phyloP scores from a whole-genome alignment of 164 flowering plant genomes.

The Chloranthus sessilifolius region DNA sequence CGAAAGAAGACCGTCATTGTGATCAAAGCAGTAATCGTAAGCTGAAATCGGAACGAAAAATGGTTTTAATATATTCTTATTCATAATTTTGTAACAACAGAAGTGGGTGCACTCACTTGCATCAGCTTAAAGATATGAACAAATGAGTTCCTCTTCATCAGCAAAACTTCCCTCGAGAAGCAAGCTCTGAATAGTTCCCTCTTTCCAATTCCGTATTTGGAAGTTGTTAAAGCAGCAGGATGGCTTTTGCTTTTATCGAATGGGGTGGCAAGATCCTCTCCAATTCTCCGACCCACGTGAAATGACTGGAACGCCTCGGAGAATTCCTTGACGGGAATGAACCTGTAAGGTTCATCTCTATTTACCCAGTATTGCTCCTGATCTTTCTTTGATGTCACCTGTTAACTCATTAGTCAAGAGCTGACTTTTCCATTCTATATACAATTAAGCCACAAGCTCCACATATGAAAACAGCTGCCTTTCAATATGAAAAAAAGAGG shows the following conservation, averaged over 20 bases:
- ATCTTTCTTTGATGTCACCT: conserved; percentile 80
- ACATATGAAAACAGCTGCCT: no score
- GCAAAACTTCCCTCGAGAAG: conserved; percentile 47
- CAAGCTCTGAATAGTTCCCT: conserved; percentile 57
- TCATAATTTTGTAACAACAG: no score
- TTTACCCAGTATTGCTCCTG: conserved; percentile 63
- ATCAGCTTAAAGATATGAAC: conserved; percentile 47
- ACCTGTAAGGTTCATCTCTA: conserved; percentile 41
- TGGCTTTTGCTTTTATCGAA: conserved; percentile 60
- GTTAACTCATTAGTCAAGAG: not conserved
- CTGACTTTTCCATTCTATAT: no score
- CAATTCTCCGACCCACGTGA: conserved; percentile 43
- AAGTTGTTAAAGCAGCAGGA: conserved; percentile 51
- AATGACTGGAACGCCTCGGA: conserved; percentile 56
- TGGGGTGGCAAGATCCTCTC: conserved; percentile 43
- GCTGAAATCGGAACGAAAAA: conserved; percentile 7
- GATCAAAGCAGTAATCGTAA: conserved; percentile 5
- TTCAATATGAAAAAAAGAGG: no score
- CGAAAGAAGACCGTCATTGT: conserved; percentile 17
- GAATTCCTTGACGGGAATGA: conserved; percentile 45
- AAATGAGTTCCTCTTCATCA: conserved; percentile 73
- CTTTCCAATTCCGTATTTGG: conserved; percentile 49
- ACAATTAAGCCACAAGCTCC: no score
- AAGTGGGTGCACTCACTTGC: conserved; percentile 36
- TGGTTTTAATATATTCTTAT: no score